Conservation (phyloP, 2,329 filamentous ascomycete genomes). For the Beauveria medogensis region DNA sequence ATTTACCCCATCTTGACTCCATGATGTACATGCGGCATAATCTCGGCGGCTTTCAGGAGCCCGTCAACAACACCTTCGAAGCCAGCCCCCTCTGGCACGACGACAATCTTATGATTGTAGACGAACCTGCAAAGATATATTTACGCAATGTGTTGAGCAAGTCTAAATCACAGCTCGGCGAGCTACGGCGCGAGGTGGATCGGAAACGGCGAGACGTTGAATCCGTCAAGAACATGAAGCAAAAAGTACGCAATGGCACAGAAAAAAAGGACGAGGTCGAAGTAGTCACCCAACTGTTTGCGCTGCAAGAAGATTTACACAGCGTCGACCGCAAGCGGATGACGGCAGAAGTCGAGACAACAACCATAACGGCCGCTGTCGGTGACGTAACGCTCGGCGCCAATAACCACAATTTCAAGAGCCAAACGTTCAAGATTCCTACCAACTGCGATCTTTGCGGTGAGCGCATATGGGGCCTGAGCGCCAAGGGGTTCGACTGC, state of each 20-base stretch:
- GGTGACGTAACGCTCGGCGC: constrained; percentile 89
- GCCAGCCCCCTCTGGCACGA: constrained; percentile 97
- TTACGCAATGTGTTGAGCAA: constrained; percentile 86
- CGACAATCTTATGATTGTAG: constrained; percentile 75
- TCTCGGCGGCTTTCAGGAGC: constrained; percentile 72
- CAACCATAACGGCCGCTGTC: constrained; percentile 82
- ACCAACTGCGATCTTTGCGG: constrained; percentile 97
- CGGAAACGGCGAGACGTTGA: constrained; percentile 83
- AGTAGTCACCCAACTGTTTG: constrained; percentile 74
- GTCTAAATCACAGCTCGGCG: constrained; percentile 75
- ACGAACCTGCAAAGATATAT: constrained; percentile 83
- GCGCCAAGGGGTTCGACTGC: constrained; percentile 93
- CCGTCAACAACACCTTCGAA: constrained; percentile 77
- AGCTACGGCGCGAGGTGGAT: constrained; percentile 75
- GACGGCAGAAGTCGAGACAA: constrained; percentile 86
- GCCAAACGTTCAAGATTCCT: constrained; percentile 98
- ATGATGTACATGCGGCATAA: constrained; percentile 99
- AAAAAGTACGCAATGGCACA: constrained; percentile 70
- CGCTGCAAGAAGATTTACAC: constrained; percentile 76
- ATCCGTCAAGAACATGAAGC: constrained; percentile 61
- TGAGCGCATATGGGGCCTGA: constrained; percentile 93
- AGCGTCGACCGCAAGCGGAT: constrained; percentile 75
- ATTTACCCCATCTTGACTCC: constrained; percentile 81
- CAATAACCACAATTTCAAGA: constrained; percentile 94
- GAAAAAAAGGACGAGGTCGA: constrained; percentile 87